Conservation (phyloP, 768 basidiomycete species). For the Hericium coralloides region DNA sequence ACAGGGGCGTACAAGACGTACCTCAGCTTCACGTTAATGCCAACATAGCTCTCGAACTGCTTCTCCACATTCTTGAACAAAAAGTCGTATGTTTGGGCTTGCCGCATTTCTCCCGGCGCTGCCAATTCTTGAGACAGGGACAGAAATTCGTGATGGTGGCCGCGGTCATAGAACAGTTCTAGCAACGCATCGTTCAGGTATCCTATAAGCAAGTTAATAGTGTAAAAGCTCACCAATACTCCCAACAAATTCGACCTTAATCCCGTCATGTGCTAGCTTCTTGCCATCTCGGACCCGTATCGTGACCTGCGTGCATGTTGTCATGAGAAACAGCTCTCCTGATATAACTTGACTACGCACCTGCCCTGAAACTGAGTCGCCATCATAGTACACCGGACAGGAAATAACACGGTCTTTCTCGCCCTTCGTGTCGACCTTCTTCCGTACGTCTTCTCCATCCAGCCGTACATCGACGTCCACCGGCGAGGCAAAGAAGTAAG, state of each 20-base stretch:
- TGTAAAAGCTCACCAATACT: slow-evolving; percentile 64
- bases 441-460: slow-evolving; percentile 78
- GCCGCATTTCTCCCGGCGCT: slow-evolving; percentile 93
- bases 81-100: slow-evolving; percentile 94
- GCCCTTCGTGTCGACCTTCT: slow-evolving; percentile 81
- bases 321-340: background rate
- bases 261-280: slow-evolving; percentile 72
- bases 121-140: slow-evolving; percentile 93
- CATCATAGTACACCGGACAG: slow-evolving; percentile 93
- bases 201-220: background rate
- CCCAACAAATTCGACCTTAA: slow-evolving; percentile 96
- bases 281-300: slow-evolving; percentile 92
- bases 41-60: slow-evolving; percentile 95
- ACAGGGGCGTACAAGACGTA: slow-evolving; percentile 27
- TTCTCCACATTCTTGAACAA: slow-evolving; percentile 99
- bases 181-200: background rate
- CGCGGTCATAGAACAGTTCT: slow-evolving; percentile 95
- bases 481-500: slow-evolving; percentile 87
- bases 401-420: slow-evolving; percentile 82
- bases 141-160: slow-evolving; percentile 96
- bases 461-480: slow-evolving; percentile 89
- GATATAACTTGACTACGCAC: slow-evolving; percentile 30
- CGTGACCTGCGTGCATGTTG: slow-evolving; percentile 43
- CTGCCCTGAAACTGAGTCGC: slow-evolving; percentile 85
- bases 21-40: slow-evolving; percentile 97